A percentile compares a stretch with the other conserved stretches of the same genome.
phyloP scores from a whole-genome alignment of 208 protist species.

The Wallacemonas sp. region DNA sequence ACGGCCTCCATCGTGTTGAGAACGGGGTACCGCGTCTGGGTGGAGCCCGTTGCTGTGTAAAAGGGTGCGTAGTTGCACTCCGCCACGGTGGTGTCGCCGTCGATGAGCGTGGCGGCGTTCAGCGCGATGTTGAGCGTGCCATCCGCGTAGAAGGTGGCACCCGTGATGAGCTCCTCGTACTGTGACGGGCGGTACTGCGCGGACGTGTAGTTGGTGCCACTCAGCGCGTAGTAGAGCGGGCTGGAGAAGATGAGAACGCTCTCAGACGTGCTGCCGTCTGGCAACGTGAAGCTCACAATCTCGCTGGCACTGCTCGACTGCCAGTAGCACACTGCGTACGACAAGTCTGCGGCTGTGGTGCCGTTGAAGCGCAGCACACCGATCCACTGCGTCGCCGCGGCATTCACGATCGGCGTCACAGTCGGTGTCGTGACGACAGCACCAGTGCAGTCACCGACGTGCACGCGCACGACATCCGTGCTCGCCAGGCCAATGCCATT shows the following conservation, averaged over 20 bases:
- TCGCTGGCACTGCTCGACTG: constrained; percentile 44
- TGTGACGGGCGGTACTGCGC: constrained; percentile 30
- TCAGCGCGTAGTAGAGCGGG: constrained; percentile 68
- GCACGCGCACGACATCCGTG: constrained; percentile 48
- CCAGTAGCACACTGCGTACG: constrained; percentile 78
- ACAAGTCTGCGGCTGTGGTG: constrained; percentile 6
- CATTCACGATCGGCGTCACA: constrained; percentile 30
- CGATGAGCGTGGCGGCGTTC: constrained; percentile 38
- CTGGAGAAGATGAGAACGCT: constrained; percentile 42
- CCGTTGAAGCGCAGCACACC: constrained; percentile 73
- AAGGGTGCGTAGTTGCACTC: constrained; percentile 88
- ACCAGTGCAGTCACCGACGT: constrained; percentile 37
- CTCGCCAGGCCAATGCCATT: constrained; percentile 35
- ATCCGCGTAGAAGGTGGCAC: constrained; percentile 36
- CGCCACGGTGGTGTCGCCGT: constrained; percentile 24
- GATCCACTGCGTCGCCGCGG: constrained; percentile 47
- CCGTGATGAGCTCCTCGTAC: constrained; percentile 75
- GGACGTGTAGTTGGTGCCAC: constrained; percentile 42
- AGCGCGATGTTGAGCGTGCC: constrained; percentile 16
- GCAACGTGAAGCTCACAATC: constrained; percentile 48
- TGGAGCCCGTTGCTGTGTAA: constrained; percentile 18
- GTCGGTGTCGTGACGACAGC: constrained; percentile 24
- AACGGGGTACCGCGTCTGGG: constrained; percentile 13
- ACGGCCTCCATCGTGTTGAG: constrained; percentile 26
- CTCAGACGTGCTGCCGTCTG: constrained; percentile 13